A percentile compares a stretch with the other conserved stretches of the same genome.
phyloP scores from a whole-genome alignment of 441 rosid species.

The Geranium incanum region DNA sequence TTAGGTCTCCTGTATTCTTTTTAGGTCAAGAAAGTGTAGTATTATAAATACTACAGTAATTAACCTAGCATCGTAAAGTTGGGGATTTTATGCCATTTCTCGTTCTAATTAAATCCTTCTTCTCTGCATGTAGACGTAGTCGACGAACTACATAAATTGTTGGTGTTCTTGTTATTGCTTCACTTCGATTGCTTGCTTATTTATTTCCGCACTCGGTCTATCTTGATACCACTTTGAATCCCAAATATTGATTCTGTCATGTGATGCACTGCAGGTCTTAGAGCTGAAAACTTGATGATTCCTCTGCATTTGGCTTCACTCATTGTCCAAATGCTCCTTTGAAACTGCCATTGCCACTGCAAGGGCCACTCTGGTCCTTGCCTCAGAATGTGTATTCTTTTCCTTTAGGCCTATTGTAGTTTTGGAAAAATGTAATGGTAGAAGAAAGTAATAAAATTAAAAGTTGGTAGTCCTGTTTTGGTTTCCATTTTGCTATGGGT shows the following conservation, averaged over 20 bases:
- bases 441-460: background rate
- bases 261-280: slow-evolving; percentile 19
- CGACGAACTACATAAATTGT: too few relatives aligned
- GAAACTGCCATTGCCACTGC: slow-evolving; percentile 6
- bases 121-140: too few relatives aligned
- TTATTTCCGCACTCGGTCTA: background rate
- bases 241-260: background rate
- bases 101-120: too few relatives aligned
- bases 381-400: background rate
- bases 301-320: slow-evolving; percentile 15
- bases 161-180: too few relatives aligned
- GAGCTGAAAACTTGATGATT: slow-evolving; percentile 8
- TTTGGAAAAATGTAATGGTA: background rate
- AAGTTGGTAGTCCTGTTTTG: background rate
- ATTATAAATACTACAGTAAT: too few relatives aligned
- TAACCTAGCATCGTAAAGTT: too few relatives aligned
- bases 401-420: background rate
- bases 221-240: background rate
- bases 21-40: too few relatives aligned
- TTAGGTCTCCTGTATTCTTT: too few relatives aligned
- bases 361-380: background rate
- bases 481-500: too few relatives aligned
- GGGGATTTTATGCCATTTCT: too few relatives aligned
- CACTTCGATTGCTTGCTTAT: background rate
- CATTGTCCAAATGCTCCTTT: slow-evolving; percentile 21